Base-by-base conservation (phyloP, 306 rosid species). In the Rosa persica region DNA sequence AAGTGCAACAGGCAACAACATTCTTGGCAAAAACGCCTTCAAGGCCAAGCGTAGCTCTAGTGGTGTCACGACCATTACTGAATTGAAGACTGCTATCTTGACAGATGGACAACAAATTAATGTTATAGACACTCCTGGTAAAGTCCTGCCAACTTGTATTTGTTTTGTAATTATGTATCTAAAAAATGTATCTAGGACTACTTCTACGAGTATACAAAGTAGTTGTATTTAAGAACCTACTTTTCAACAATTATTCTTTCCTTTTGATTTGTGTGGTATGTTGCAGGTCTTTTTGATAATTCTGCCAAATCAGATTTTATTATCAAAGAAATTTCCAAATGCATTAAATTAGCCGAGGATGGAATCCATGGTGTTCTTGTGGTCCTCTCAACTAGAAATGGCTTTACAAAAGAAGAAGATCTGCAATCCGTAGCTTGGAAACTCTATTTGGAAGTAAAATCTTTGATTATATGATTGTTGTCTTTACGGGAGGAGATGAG, bases 121-220 rank as follows among this genome's bases (percentile, higher is more conserved):
- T 86, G 95, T 94, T 39, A 94, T 94, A 43, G 98, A 94, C 85
- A 94, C 97, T 44, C 98, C 97, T 51, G 98, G 98, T 94, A 88
- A 67, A 75, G 25, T 12, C 74, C 20, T 66, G 25, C 44, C 60
- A 60, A 38, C 23, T 12, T 68, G 8, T 17, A 67, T 6, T 46
- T 15, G 23, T 23, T 48, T 61, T 20, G n/a, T 70, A 23, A 12
- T 47, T 48, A 5, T 62, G 42, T 13, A 62, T 69, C 54, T 12
- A 42, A 12, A n/a, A 30, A 8, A 0, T 67, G 13, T 39, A 6
- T 47, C 5, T 27, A 1, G 40, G 55, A 70, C 2, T 70, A 70
- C 15, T 6, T 9, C 30, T 11, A 44, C 8, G 5, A 16, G 36
- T 38, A 44, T 17, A 13, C 23, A 7, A 30, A 0, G 65, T 42